Evolutionary conservation across 1,284 basidiomycete genomes (phyloP).

Genomic region (Malassezia restricta): DNA sequence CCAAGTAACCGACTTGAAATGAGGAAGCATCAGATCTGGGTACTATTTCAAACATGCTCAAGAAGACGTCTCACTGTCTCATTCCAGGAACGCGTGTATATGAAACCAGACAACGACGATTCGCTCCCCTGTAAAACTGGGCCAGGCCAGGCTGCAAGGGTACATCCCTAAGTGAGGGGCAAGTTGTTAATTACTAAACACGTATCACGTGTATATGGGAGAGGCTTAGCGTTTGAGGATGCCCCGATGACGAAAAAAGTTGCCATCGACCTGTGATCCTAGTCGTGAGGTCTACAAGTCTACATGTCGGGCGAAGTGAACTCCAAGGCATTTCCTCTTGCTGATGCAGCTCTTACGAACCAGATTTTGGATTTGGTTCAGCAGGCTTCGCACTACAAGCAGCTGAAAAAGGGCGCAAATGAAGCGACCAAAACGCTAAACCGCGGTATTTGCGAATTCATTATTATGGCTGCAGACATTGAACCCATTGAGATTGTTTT

Average conservation of each 20-base stretch:
- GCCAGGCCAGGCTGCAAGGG: no score
- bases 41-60: constrained; percentile 34
- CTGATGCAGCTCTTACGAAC: constrained; percentile 80
- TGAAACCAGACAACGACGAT: background rate
- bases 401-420: constrained; percentile 96
- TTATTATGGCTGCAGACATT: constrained; percentile 78
- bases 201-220: no score
- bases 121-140: no score
- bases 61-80: background rate
- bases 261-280: constrained; percentile 18
- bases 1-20: constrained; percentile 43
- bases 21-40: constrained; percentile 34
- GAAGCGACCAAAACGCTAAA: constrained; percentile 93
- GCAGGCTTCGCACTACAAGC: constrained; percentile 66
- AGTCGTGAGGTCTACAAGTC: constrained; percentile 17
- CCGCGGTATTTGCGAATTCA: constrained; percentile 96
- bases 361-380: constrained; percentile 56
- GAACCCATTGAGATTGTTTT: constrained; percentile 96
- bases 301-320: constrained; percentile 44
- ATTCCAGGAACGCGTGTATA: background rate
- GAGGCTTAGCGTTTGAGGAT: background rate
- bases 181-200: no score
- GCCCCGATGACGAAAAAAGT: background rate
- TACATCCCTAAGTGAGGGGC: no score
- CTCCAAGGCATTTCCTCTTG: constrained; percentile 84